Conservation (phyloP, 208 protist species). For the Jaenimonas drosophilae region DNA sequence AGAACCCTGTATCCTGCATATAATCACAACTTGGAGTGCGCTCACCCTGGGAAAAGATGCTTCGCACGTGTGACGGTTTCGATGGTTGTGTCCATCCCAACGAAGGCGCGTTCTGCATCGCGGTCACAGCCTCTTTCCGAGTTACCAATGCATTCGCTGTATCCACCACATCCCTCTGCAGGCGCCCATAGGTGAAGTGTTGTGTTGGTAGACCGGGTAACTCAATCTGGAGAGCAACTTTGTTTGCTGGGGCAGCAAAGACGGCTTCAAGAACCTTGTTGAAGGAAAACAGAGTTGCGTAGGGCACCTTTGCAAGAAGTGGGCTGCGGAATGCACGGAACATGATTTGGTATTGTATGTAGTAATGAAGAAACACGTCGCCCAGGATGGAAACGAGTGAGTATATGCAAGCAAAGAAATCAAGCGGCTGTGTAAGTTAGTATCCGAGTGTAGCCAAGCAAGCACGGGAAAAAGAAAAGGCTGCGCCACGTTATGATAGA, state of each 20-base stretch:
- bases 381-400: no score
- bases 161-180: slow-evolving; percentile 70
- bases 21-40: slow-evolving; percentile 51
- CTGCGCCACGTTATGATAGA: no score
- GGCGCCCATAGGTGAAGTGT: slow-evolving; percentile 63
- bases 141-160: slow-evolving; percentile 45
- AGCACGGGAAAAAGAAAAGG: no score
- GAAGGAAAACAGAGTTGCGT: slow-evolving; percentile 67
- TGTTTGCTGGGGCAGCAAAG: slow-evolving; percentile 39
- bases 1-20: slow-evolving; percentile 52
- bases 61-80: slow-evolving; percentile 34
- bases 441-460: no score
- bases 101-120: slow-evolving; percentile 13
- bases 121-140: slow-evolving; percentile 32
- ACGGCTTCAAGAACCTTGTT: slow-evolving; percentile 57
- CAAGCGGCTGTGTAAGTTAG: no score
- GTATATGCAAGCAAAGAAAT: no score
- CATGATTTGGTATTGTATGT: no score
- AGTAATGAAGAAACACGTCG: no score
- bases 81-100: slow-evolving; percentile 58
- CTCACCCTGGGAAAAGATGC: slow-evolving; percentile 51
- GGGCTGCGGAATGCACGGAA: slow-evolving; percentile 12
- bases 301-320: slow-evolving; percentile 37
- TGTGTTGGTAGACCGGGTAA: slow-evolving; percentile 17
- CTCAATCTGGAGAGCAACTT: slow-evolving; percentile 62